A percentile compares a stretch with the other conserved stretches of the same genome.
Evolutionary conservation across 2,329 filamentous ascomycete genomes (phyloP).

Genomic region (Nemania bipapillata): DNA sequence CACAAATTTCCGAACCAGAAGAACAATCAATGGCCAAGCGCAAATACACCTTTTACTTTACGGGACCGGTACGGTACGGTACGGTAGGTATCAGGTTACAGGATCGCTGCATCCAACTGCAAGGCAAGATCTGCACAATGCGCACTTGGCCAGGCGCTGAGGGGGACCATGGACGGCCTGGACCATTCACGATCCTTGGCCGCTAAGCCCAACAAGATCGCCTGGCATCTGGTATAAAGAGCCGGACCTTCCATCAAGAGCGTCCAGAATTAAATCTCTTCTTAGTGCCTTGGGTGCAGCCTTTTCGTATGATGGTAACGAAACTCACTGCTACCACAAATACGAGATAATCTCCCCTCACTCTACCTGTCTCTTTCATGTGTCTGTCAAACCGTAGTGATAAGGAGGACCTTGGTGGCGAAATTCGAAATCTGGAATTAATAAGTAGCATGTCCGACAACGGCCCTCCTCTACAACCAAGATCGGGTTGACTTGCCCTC

Average conservation of each 20-base stretch:
- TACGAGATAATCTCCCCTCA: constrained; percentile 22
- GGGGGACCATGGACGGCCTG: constrained; percentile 22
- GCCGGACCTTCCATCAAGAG: constrained; percentile 24
- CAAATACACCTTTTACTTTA: constrained; percentile 3
- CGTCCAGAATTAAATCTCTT: constrained; percentile 19
- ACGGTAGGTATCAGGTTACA: constrained; percentile 11
- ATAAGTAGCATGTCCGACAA: constrained; percentile 35
- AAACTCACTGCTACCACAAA: constrained; percentile 9
- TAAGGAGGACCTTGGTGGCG: constrained; percentile 30
- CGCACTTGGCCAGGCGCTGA: constrained; percentile 14
- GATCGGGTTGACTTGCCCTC: constrained; percentile 10
- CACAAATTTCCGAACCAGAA: constrained; percentile 13
- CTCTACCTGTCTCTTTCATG: background rate
- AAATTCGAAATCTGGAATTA: constrained; percentile 16
- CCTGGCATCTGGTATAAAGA: constrained; percentile 27
- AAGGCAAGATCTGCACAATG: constrained; percentile 22
- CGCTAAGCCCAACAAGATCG: constrained; percentile 28
- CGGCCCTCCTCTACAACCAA: constrained; percentile 39
- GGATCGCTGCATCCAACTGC: constrained; percentile 1
- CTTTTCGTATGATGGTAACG: constrained; percentile 18
- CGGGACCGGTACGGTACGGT: too few species aligned
- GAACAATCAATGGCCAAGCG: background rate
- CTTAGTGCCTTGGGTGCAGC: constrained; percentile 9
- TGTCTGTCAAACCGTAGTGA: constrained; percentile 20
- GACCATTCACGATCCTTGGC: constrained; percentile 29